Percentiles rank a stretch among this genome's conserved stretches.
Evolutionary conservation across 78 protist species (phyloP).

Genomic region (Speleostelium caveatum): DNA sequence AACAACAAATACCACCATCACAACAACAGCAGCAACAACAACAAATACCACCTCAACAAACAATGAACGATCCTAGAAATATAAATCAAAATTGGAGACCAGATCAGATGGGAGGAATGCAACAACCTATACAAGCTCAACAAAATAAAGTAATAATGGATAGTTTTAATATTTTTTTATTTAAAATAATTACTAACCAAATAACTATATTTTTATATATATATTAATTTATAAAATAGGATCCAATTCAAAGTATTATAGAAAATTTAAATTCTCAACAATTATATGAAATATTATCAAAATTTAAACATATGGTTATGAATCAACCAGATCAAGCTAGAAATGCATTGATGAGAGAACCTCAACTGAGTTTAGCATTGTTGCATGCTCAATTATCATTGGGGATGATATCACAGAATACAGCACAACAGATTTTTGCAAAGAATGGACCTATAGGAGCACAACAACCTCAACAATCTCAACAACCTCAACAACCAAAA

Average conservation of each 20-base stretch:
- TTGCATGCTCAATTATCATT: constrained; percentile 75
- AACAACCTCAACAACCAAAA: constrained; percentile 1
- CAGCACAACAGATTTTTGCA: constrained; percentile 42
- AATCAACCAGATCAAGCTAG: constrained; percentile 83
- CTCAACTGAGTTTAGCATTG: constrained; percentile 83
- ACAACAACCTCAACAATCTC: neutral
- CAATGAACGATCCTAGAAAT: neutral
- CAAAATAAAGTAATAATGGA: too few species aligned
- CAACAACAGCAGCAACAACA: constrained; percentile 15
- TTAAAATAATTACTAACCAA: too few species aligned
- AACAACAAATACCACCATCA: neutral
- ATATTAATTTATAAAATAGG: neutral
- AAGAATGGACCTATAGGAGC: neutral
- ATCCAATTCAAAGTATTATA: constrained; percentile 31
- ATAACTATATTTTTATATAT: too few species aligned
- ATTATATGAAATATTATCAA: constrained; percentile 40
- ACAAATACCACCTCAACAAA: constrained; percentile 10
- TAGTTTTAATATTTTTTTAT: too few species aligned
- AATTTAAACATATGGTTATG: constrained; percentile 48
- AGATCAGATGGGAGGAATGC: neutral
- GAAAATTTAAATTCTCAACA: constrained; percentile 37
- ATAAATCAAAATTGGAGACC: neutral
- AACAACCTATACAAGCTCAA: too few species aligned
- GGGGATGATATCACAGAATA: constrained; percentile 59
- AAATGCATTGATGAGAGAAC: constrained; percentile 63